phyloP scores from a whole-genome alignment of 257 asterid genomes.

The Solanum corneliomulleri region DNA sequence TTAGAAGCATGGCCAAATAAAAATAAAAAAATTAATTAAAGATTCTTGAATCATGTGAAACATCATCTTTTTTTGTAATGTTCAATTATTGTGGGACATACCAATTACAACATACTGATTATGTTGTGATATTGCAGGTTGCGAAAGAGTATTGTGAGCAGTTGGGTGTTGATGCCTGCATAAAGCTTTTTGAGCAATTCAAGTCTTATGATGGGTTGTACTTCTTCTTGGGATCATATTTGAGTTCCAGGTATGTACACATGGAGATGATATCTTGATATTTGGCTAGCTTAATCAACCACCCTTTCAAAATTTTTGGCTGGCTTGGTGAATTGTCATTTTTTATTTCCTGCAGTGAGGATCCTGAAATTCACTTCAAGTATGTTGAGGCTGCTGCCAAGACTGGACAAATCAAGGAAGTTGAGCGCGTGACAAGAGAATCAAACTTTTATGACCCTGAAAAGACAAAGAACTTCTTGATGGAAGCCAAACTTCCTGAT shows the following conservation, averaged over 20 bases:
- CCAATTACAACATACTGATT: slow-evolving; percentile 1
- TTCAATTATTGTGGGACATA: not conserved
- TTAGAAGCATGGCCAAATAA: not conserved
- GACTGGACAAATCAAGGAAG: slow-evolving; percentile 99
- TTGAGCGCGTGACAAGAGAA: slow-evolving; percentile 98
- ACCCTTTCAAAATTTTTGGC: not conserved
- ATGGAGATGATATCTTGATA: not conserved
- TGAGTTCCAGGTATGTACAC: slow-evolving; percentile 81
- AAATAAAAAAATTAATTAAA: not conserved
- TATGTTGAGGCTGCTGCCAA: slow-evolving; percentile 98
- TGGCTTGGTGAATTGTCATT: not conserved
- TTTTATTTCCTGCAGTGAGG: slow-evolving; percentile 54
- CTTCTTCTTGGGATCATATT: slow-evolving; percentile 94
- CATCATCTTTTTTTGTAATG: not conserved
- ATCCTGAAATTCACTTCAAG: slow-evolving; percentile 97
- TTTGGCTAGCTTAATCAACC: not conserved
- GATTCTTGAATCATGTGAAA: not conserved
- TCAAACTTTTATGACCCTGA: slow-evolving; percentile 95
- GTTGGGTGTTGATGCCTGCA: slow-evolving; percentile 88
- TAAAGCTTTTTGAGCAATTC: slow-evolving; percentile 92
- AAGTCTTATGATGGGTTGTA: slow-evolving; percentile 95
- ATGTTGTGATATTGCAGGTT: slow-evolving; percentile 34
- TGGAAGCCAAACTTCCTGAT: slow-evolving; percentile 99
- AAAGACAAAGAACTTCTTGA: slow-evolving; percentile 90
- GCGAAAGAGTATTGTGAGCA: slow-evolving; percentile 99